Evolutionary conservation across 2,329 filamentous ascomycete genomes (phyloP).

Genomic region (Camillea tinctor): DNA sequence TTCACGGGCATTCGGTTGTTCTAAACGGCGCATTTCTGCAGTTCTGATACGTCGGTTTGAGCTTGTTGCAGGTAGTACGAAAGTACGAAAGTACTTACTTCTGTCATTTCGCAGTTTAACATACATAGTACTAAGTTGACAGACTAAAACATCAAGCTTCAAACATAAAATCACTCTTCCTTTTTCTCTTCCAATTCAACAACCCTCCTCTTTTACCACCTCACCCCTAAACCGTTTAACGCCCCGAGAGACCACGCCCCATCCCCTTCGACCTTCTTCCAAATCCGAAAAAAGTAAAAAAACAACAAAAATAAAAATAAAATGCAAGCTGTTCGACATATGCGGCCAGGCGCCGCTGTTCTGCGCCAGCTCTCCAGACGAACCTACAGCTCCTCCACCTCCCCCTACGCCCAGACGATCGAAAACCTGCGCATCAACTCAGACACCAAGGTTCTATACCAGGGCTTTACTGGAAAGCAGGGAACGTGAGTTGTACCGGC

Average conservation of each 20-base stretch:
- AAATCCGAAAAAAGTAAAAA: too few relatives aligned
- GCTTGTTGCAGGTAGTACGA: background rate
- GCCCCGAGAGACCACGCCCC: too few relatives aligned
- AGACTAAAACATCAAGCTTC: background rate
- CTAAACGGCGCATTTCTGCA: background rate
- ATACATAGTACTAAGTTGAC: background rate
- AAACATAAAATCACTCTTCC: background rate
- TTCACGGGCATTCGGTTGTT: background rate
- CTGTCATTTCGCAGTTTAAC: background rate
- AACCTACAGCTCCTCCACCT: constrained; percentile 69
- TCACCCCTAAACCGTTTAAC: background rate
- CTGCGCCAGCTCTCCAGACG: constrained; percentile 65
- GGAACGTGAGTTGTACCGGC: constrained; percentile 82
- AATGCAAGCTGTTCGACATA: constrained; percentile 87
- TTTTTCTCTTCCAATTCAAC: constrained; percentile 3
- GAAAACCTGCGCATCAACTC: constrained; percentile 89
- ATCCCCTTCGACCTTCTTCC: too few relatives aligned
- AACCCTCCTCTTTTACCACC: background rate
- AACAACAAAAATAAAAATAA: too few relatives aligned
- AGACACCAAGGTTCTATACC: constrained; percentile 93
- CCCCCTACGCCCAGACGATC: constrained; percentile 70
- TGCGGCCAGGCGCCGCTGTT: constrained; percentile 65
- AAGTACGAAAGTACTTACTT: too few relatives aligned
- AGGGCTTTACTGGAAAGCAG: constrained; percentile 97
- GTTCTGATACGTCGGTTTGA: background rate